A percentile compares a stretch with the other conserved stretches of the same genome.
phyloP scores from a whole-genome alignment of 345 rosid species.

The Syzygium aromaticum region DNA sequence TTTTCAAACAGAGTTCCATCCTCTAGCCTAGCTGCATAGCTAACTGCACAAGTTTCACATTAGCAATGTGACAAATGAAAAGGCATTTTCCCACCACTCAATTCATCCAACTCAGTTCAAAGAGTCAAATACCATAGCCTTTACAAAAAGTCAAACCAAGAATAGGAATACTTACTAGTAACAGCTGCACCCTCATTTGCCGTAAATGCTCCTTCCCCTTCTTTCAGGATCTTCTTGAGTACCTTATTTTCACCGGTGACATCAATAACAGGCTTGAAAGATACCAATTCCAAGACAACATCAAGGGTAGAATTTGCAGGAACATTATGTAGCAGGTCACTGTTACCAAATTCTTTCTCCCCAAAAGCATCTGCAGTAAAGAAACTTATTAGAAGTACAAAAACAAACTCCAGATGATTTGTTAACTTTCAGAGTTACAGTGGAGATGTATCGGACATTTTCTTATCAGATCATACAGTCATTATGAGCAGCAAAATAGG shows the following conservation, averaged over 20 bases:
- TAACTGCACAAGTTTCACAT: conserved; percentile 23
- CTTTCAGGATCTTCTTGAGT: conserved; percentile 46
- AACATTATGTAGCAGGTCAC: conserved; percentile 9
- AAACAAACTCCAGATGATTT: not conserved
- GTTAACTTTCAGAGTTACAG: not conserved
- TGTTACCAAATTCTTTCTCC: conserved; percentile 20
- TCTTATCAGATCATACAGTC: not conserved
- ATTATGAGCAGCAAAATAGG: not conserved
- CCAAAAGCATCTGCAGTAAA: conserved; percentile 43
- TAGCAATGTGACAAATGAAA: not conserved
- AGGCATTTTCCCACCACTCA: not conserved
- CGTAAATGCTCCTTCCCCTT: conserved; percentile 35
- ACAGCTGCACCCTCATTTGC: conserved; percentile 53
- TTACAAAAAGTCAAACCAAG: not conserved
- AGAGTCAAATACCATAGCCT: not conserved
- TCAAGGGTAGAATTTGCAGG: conserved; percentile 34
- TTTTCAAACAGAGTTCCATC: conserved; percentile 17
- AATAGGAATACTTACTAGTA: conserved; percentile 27
- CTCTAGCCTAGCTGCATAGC: conserved; percentile 5
- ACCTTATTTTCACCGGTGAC: conserved; percentile 45
- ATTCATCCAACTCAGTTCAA: not conserved
- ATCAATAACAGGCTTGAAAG: conserved; percentile 53
- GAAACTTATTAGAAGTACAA: not conserved
- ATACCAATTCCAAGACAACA: conserved; percentile 36
- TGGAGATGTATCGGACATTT: not conserved